A percentile compares a stretch with the other conserved stretches of the same genome.
phyloP scores from a whole-genome alignment of 495 filamentous ascomycete genomes.

The Clavariopsis aquatica region DNA sequence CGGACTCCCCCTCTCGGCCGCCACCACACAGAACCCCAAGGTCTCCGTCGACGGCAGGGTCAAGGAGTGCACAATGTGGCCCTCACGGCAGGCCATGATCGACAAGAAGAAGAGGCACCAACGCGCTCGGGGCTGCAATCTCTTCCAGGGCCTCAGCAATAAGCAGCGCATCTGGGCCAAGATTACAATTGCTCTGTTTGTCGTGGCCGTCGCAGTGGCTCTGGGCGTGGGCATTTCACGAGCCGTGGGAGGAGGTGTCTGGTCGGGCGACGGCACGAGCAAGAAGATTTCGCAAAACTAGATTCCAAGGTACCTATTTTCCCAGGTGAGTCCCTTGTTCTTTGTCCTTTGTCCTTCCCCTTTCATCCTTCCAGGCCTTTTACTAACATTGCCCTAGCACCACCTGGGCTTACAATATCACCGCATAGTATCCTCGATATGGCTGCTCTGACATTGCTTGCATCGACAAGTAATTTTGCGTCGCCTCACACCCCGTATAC shows the following conservation, averaged over 20 bases:
- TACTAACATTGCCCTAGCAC: neutral
- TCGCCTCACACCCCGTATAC: neutral
- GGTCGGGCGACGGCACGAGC: slow-evolving; percentile 41
- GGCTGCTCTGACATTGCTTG: neutral
- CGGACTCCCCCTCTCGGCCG: slow-evolving; percentile 26
- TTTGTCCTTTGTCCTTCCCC: neutral
- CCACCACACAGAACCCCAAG: slow-evolving; percentile 37
- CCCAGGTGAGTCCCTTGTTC: neutral
- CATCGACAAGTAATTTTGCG: neutral
- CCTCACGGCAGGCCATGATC: slow-evolving; percentile 44
- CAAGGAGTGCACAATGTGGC: slow-evolving; percentile 51
- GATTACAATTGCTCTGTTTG: slow-evolving; percentile 56
- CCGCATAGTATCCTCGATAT: neutral
- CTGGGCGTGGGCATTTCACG: slow-evolving; percentile 64
- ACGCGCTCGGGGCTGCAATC: slow-evolving; percentile 40
- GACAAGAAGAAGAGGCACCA: slow-evolving; percentile 38
- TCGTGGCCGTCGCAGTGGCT: slow-evolving; percentile 61
- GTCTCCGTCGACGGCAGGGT: slow-evolving; percentile 41
- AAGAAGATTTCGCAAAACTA: slow-evolving; percentile 33
- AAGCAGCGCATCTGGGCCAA: slow-evolving; percentile 56
- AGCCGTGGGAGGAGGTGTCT: slow-evolving; percentile 62
- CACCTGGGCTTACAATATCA: neutral
- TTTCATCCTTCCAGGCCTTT: neutral
- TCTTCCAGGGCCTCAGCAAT: slow-evolving; percentile 53
- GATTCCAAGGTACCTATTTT: neutral